Conservation (phyloP, 2,329 filamentous ascomycete genomes). For the Colletotrichum sp. region DNA sequence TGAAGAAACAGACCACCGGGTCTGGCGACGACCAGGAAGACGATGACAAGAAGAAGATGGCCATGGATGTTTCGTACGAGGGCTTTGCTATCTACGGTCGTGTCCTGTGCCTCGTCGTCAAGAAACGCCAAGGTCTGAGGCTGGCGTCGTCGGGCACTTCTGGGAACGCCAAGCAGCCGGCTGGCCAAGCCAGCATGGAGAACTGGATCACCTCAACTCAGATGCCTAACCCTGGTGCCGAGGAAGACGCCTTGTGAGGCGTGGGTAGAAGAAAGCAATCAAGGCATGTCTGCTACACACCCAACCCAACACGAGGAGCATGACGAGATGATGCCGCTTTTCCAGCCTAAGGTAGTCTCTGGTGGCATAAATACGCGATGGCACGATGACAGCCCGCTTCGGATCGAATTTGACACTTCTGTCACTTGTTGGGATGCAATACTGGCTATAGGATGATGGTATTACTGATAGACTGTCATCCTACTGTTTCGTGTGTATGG, state of each 20-base stretch:
- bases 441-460: not conserved
- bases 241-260: conserved; percentile 25
- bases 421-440: conserved; percentile 1
- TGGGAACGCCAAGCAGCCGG: conserved; percentile 48
- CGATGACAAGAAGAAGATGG: conserved; percentile 90
- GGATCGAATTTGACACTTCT: not conserved
- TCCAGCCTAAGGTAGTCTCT: not conserved
- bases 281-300: not conserved
- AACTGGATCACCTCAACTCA: conserved; percentile 87
- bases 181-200: conserved; percentile 76
- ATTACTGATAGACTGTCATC: not conserved
- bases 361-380: not conserved
- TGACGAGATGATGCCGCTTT: not conserved
- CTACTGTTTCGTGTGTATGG: conserved; percentile 11
- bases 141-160: not conserved
- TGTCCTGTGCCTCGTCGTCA: conserved; percentile 88
- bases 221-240: conserved; percentile 48
- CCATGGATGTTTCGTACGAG: conserved; percentile 86
- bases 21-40: conserved; percentile 34
- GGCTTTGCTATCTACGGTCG: conserved; percentile 96
- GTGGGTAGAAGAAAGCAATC: not conserved
- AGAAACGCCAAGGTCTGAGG: conserved; percentile 67
- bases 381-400: not conserved
- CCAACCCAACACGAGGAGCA: not conserved
- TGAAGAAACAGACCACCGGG: conserved; percentile 38